Base-by-base conservation (phyloP, 768 basidiomycete genomes). In the Xanthoconium purpureum region DNA sequence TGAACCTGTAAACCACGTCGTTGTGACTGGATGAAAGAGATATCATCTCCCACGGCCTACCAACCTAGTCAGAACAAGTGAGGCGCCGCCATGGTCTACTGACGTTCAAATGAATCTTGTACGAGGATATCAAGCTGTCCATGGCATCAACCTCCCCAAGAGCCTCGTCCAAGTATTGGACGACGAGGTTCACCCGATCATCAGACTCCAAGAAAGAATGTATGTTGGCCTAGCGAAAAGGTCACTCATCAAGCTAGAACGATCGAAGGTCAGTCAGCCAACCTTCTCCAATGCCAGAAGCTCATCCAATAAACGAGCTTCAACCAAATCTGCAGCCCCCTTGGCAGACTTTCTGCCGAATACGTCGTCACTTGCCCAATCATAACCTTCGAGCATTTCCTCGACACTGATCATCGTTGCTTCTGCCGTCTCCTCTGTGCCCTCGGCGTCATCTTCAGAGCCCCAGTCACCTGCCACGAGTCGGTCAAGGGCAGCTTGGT, bases 371-470 rank as follows among this genome's bases (percentile, higher is more conserved):
- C 85, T 88, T 5, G 91, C 87, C 94, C 94, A 98, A 71, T 98
- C 97, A 65, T 97, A 97, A 0, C 97, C 95, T 65, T 99, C 97
- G 28, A 99, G 79, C 93, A 99, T 95, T 70, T 99, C 97, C 68
- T 99, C 97, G 3, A 99, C 94, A 71, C 85, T 97, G 6, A 88
- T 77, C 74, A 99, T 80, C 5, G 91, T 92, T 10, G 87, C 90
- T 60, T 91, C 87, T 12, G 84, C 80, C 54, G 81, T 84, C 63
- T 91, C 90, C 51, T 88, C 88, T 54, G 86, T 87, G 13, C 78
- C 83, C 17, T 74, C 73, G 15, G 81, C 81, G 10, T 74, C 75
- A 30, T 84, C 84, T 28, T 80, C 80, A 11, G 73, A 67, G 28
- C 68, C 77, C 55, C 76, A 74, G 35, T 69, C 68, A 3, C 71